Evolutionary conservation across 1,284 basidiomycete species (phyloP).

Genomic region (Xerocomus minutiporus): DNA sequence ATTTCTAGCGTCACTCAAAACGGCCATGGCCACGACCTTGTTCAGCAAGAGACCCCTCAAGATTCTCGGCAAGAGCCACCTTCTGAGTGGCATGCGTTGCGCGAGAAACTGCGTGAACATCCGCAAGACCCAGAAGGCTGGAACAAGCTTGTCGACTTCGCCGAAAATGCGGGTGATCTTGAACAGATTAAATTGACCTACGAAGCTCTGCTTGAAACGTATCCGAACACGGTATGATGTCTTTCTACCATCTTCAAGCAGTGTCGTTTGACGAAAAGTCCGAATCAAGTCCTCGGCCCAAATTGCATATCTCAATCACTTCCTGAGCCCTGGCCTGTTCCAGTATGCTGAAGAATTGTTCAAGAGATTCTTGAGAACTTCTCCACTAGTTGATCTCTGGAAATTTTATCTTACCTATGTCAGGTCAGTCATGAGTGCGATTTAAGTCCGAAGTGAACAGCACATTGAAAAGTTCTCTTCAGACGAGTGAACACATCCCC

Average conservation of each 20-base stretch:
- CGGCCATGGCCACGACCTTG: slow-evolving; percentile 24
- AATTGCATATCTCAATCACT: slow-evolving; percentile 80
- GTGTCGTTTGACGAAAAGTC: slow-evolving; percentile 25
- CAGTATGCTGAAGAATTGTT: slow-evolving; percentile 75
- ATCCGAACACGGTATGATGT: slow-evolving; percentile 60
- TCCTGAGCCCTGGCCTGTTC: slow-evolving; percentile 61
- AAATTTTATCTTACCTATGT: slow-evolving; percentile 61
- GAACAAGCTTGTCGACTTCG: slow-evolving; percentile 56
- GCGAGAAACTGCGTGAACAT: slow-evolving; percentile 44
- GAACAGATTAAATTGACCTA: slow-evolving; percentile 63
- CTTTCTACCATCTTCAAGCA: slow-evolving; percentile 13
- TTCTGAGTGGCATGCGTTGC: slow-evolving; percentile 49
- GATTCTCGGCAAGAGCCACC: slow-evolving; percentile 29
- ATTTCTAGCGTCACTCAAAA: slow-evolving; percentile 26
- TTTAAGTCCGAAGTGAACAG: slow-evolving; percentile 4
- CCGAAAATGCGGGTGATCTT: slow-evolving; percentile 53
- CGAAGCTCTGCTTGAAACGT: slow-evolving; percentile 59
- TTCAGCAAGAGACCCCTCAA: slow-evolving; percentile 21
- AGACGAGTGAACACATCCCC: slow-evolving; percentile 56
- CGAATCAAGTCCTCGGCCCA: slow-evolving; percentile 61
- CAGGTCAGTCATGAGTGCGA: slow-evolving; percentile 44
- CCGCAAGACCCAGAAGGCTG: slow-evolving; percentile 58
- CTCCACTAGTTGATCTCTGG: slow-evolving; percentile 84
- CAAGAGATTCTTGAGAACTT: slow-evolving; percentile 35
- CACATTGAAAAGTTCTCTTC: slow-evolving; percentile 15